Percentiles rank a stretch among this genome's conserved stretches.
phyloP scores from a whole-genome alignment of 176 grass and related monocot species.

The Eremochloa ophiuroides region DNA sequence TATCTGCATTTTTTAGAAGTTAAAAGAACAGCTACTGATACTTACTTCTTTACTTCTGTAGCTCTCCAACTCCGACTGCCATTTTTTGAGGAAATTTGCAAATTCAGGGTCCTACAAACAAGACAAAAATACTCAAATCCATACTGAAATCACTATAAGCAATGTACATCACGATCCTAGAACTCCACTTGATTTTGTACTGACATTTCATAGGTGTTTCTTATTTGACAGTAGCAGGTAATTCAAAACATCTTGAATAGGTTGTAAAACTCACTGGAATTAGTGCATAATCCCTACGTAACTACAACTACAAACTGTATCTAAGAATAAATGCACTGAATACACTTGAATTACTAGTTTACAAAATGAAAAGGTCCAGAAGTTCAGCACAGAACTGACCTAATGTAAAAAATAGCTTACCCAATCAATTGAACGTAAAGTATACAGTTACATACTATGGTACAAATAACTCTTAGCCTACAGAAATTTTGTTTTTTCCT shows the following conservation, averaged over 20 bases:
- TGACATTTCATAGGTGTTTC: not conserved
- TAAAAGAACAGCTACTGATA: not conserved
- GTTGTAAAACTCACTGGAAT: not conserved
- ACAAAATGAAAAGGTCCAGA: not conserved
- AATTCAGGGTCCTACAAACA: slow-evolving; percentile 80
- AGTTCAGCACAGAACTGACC: not conserved
- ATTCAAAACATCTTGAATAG: not conserved
- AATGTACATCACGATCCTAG: not conserved
- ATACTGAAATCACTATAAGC: not conserved
- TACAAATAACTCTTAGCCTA: not conserved
- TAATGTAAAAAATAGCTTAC: not conserved
- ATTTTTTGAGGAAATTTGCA: slow-evolving; percentile 59
- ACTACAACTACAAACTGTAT: slow-evolving; percentile 6
- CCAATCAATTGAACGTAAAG: not conserved
- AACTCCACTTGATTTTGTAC: not conserved
- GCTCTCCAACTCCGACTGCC: slow-evolving; percentile 37
- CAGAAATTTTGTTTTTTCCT: not conserved
- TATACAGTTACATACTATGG: not conserved
- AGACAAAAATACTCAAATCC: slow-evolving; percentile 3
- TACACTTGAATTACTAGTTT: not conserved
- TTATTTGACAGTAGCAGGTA: not conserved
- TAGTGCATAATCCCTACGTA: no score
- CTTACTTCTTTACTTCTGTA: slow-evolving; percentile 57
- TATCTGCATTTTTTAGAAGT: not conserved
- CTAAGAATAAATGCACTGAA: not conserved